Evolutionary conservation across 2,329 filamentous ascomycete genomes (phyloP).

Genomic region (Xylaria sp.): DNA sequence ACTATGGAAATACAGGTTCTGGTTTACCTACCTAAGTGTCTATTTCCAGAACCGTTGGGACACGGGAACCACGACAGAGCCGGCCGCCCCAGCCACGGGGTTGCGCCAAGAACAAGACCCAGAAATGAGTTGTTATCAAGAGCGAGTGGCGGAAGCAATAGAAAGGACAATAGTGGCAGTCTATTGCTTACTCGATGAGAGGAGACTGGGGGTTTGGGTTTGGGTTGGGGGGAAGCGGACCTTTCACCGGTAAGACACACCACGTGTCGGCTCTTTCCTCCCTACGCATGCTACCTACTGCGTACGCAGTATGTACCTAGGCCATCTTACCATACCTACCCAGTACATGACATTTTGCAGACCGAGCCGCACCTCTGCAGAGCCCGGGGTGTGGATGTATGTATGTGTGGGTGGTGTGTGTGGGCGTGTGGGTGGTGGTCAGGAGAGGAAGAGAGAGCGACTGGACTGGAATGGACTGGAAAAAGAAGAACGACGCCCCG

Average conservation of each 20-base stretch:
- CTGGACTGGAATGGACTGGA: too few species aligned
- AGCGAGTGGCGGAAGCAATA: slow-evolving; percentile 18
- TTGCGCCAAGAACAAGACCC: slow-evolving; percentile 18
- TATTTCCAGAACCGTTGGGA: slow-evolving; percentile 28
- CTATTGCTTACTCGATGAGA: slow-evolving; percentile 31
- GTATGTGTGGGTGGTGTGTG: too few species aligned
- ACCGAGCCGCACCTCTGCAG: slow-evolving; percentile 28
- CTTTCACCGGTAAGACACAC: slow-evolving; percentile 23
- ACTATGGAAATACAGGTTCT: neutral
- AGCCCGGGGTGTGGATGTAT: too few species aligned
- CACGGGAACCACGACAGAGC: slow-evolving; percentile 1
- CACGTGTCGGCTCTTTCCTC: slow-evolving; percentile 20
- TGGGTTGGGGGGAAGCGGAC: too few species aligned
- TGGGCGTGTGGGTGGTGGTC: neutral
- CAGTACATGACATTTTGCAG: slow-evolving; percentile 10
- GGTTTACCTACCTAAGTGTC: neutral
- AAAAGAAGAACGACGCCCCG: slow-evolving; percentile 25
- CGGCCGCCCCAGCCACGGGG: slow-evolving; percentile 22
- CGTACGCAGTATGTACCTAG: too few species aligned
- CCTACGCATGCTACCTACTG: too few species aligned
- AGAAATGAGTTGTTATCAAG: slow-evolving; percentile 14
- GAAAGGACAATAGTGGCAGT: slow-evolving; percentile 31
- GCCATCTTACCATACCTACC: slow-evolving; percentile 14
- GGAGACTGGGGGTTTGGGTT: too few species aligned
- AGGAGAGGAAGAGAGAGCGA: neutral